Evolutionary conservation across 2,329 filamentous ascomycete species (phyloP).

Genomic region (Diaporthe humulicola): DNA sequence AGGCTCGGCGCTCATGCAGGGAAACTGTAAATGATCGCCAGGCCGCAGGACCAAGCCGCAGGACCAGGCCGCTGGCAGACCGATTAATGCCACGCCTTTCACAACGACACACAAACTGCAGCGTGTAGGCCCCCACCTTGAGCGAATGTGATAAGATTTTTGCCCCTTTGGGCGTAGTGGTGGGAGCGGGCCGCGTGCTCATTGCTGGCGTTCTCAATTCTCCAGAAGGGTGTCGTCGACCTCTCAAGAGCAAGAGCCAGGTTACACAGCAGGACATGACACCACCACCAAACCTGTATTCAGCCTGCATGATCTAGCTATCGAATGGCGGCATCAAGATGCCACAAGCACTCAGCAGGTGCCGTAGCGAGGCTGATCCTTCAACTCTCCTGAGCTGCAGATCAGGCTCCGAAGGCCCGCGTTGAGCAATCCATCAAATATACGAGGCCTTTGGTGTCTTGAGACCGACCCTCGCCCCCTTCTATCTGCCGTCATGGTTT

Average conservation of each 20-base stretch:
- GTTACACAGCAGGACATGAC: no score
- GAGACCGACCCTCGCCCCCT: no score
- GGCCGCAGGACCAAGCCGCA: no score
- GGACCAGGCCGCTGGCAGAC: constrained; percentile 22
- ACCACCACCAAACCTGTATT: no score
- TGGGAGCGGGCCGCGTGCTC: no score
- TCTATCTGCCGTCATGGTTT: no score
- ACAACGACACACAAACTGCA: constrained; percentile 2
- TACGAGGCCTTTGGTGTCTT: not conserved
- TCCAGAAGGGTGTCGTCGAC: no score
- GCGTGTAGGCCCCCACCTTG: constrained; percentile 24
- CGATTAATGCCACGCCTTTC: constrained; percentile 35
- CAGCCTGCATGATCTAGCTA: no score
- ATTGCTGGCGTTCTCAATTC: no score
- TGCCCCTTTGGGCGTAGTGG: constrained; percentile 3
- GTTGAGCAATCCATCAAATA: not conserved
- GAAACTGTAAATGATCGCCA: constrained; percentile 37
- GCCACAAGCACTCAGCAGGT: not conserved
- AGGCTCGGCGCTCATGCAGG: constrained; percentile 34
- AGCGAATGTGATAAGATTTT: constrained; percentile 24
- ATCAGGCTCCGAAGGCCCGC: not conserved
- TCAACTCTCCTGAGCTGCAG: constrained; percentile 16
- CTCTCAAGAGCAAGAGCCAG: no score
- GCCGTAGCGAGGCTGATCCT: constrained; percentile 36
- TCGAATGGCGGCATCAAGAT: no score